These are phyloP conservation scores for Trichoderma arundinaceum DNA, from an alignment of 2,329 filamentous ascomycete species.

Conservation along the genomic window DNA sequence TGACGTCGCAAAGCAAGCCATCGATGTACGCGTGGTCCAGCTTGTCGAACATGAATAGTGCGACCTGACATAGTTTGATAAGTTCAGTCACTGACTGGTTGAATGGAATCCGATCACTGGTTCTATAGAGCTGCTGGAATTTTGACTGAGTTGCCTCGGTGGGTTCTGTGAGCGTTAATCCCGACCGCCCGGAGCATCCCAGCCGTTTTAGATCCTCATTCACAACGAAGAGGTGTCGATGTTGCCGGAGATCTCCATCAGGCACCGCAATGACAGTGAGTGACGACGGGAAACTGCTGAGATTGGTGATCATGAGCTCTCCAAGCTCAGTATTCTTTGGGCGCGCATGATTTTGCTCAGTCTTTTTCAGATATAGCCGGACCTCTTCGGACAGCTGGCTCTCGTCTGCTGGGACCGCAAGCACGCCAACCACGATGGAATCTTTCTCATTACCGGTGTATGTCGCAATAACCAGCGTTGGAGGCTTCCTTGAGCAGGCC, in stretches of 20 bases:
- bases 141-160: constrained; percentile 84
- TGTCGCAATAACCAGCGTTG: constrained; percentile 89
- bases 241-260: constrained; percentile 79
- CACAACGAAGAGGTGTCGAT: constrained; percentile 85
- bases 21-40: constrained; percentile 89
- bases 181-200: constrained; percentile 88
- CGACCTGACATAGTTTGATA: constrained; percentile 88
- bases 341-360: constrained; percentile 83
- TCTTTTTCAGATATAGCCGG: constrained; percentile 82
- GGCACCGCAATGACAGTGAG: constrained; percentile 91
- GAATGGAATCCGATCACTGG: constrained; percentile 80
- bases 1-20: constrained; percentile 89
- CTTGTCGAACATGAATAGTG: constrained; percentile 85
- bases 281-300: constrained; percentile 89
- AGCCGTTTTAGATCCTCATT: constrained; percentile 93
- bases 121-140: constrained; percentile 88
- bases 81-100: constrained; percentile 83
- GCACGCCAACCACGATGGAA: constrained; percentile 76
- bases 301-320: constrained; percentile 89
- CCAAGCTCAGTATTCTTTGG: constrained; percentile 82
- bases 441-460: constrained; percentile 88
- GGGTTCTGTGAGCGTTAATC: constrained; percentile 78
- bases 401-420: constrained; percentile 83
- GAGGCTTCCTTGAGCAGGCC: constrained; percentile 89
- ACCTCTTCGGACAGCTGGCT: constrained; percentile 78